These are phyloP conservation scores for Fusarium circinatum DNA, from an alignment of 2,329 filamentous ascomycete species.

Conservation along the genomic window DNA sequence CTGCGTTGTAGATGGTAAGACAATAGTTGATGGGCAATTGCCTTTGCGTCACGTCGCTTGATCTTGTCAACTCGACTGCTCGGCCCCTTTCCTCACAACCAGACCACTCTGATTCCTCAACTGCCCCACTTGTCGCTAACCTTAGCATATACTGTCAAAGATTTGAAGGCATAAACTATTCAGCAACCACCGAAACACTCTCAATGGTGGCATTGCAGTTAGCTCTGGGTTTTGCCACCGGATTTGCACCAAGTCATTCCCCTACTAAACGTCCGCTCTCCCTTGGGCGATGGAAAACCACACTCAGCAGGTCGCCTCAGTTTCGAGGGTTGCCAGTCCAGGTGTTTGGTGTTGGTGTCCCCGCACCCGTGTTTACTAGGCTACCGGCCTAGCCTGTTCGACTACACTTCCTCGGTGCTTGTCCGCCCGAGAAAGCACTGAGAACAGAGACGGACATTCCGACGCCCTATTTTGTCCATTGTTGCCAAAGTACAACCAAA, in stretches of 20 bases:
- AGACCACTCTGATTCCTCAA: neutral
- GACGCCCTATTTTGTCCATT: neutral
- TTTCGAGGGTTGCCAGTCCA: neutral
- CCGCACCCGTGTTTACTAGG: neutral
- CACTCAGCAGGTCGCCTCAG: neutral
- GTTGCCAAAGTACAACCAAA: conserved; percentile 8
- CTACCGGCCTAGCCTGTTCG: conserved; percentile 8
- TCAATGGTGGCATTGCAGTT: conserved; percentile 5
- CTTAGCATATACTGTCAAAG: conserved; percentile 25
- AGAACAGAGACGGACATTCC: neutral
- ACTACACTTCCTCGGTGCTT: conserved; percentile 7
- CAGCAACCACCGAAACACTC: neutral
- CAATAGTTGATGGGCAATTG: conserved; percentile 19
- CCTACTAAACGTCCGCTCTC: neutral
- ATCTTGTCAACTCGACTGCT: conserved; percentile 8
- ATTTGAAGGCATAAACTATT: conserved; percentile 6
- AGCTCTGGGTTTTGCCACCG: neutral
- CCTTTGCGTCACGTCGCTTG: conserved; percentile 14
- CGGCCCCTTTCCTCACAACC: neutral
- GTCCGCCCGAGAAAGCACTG: conserved; percentile 3
- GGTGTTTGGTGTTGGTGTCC: conserved; percentile 10
- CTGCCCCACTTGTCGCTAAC: neutral
- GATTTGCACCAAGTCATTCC: neutral
- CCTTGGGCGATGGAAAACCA: neutral
- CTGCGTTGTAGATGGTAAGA: neutral